These are phyloP conservation scores for Spongispora temasekensis DNA, from an alignment of 1,284 basidiomycete species.

Conservation along the genomic window DNA sequence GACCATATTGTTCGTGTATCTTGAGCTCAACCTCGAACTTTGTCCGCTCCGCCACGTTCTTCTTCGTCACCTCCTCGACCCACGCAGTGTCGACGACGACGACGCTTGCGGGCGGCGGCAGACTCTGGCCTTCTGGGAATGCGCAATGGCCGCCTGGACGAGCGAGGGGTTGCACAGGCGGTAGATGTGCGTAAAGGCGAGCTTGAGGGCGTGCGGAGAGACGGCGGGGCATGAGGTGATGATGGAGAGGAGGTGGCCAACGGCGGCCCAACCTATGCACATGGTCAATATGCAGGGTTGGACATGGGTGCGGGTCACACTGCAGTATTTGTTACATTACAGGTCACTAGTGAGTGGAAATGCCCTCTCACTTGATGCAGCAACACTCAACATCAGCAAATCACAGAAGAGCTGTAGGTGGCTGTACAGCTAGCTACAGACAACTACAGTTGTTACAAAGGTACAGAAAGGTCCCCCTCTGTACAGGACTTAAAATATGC, in stretches of 20 bases:
- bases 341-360: too few species aligned
- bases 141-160: conserved; percentile 54
- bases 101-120: conserved; percentile 49
- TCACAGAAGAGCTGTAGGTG: too few species aligned
- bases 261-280: conserved; percentile 50
- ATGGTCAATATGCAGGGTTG: too few species aligned
- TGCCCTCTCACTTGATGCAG: too few species aligned
- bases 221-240: conserved; percentile 63
- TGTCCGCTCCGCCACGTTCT: conserved; percentile 64
- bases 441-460: too few species aligned
- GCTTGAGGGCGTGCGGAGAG: conserved; percentile 65
- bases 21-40: conserved; percentile 88
- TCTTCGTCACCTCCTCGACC: conserved; percentile 61
- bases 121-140: conserved; percentile 38
- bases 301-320: too few species aligned
- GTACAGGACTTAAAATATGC: too few species aligned
- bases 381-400: too few species aligned
- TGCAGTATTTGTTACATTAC: too few species aligned
- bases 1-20: conserved; percentile 90
- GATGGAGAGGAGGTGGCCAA: conserved; percentile 71
- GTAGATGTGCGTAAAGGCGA: conserved; percentile 63
- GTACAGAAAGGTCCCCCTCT: too few species aligned
- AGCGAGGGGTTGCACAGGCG: conserved; percentile 61
- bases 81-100: conserved; percentile 58
- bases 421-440: too few species aligned